phyloP scores from a whole-genome alignment of 176 grass and related monocot genomes.

The Rhynchospora breviuscula region DNA sequence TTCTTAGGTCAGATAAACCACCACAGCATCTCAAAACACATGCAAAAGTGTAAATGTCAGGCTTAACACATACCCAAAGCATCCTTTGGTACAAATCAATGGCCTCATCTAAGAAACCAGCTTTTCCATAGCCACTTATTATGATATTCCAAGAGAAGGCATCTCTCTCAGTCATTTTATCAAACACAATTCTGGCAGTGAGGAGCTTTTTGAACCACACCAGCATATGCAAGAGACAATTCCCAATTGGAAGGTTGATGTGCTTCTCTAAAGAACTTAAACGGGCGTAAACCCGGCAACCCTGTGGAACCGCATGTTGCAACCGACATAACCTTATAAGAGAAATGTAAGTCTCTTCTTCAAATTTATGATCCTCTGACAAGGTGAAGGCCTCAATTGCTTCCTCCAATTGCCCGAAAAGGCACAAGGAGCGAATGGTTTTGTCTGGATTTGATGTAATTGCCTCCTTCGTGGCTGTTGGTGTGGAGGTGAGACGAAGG shows the following conservation, averaged over 20 bases:
- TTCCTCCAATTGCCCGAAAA: conserved; percentile 45
- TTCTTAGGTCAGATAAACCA: conserved; percentile 48
- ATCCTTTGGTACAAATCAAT: conserved; percentile 83
- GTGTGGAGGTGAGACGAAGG: conserved; percentile 20
- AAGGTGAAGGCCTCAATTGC: conserved; percentile 33
- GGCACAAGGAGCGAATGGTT: conserved; percentile 46
- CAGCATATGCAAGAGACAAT: conserved; percentile 70
- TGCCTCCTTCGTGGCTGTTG: neutral
- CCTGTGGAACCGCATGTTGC: conserved; percentile 45
- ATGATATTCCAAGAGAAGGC: conserved; percentile 97
- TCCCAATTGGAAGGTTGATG: conserved; percentile 52
- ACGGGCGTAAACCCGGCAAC: conserved; percentile 50
- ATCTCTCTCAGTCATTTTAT: conserved; percentile 68
- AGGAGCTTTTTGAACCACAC: conserved; percentile 52
- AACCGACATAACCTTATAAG: conserved; percentile 76
- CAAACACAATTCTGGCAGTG: conserved; percentile 70
- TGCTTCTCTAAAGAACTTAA: conserved; percentile 31
- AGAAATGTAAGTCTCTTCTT: conserved; percentile 61
- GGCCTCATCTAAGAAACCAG: conserved; percentile 71
- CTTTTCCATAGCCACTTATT: conserved; percentile 73
- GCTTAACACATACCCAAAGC: conserved; percentile 68
- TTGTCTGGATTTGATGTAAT: conserved; percentile 31
- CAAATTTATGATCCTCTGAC: neutral
- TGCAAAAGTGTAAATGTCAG: conserved; percentile 82
- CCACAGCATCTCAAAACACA: conserved; percentile 73